Evolutionary conservation across 148 eudicot species (phyloP).

Genomic region (Linanthus parryae): DNA sequence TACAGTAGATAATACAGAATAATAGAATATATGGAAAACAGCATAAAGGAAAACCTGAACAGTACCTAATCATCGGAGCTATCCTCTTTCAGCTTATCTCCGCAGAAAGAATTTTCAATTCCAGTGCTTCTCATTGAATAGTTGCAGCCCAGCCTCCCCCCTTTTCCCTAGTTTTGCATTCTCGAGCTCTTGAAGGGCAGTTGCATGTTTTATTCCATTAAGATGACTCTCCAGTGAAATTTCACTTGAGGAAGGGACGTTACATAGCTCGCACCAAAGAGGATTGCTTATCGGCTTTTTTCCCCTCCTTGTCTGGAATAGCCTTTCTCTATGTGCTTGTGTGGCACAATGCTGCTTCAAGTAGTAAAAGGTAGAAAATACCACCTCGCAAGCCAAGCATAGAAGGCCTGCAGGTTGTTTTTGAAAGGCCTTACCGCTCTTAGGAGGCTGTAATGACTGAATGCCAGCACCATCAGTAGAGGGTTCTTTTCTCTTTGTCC

Average conservation of each 20-base stretch:
- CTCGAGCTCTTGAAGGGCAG: constrained; percentile 19
- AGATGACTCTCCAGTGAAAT: constrained; percentile 20
- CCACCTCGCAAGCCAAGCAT: constrained; percentile 18
- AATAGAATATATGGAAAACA: too few relatives aligned
- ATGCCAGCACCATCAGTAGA: constrained; percentile 2
- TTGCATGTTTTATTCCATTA: constrained; percentile 21
- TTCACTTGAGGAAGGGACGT: constrained; percentile 13
- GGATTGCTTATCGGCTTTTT: constrained; percentile 10
- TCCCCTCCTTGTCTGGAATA: constrained; percentile 8
- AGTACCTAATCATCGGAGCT: too few relatives aligned
- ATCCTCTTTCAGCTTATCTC: too few relatives aligned
- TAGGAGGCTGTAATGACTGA: constrained; percentile 1
- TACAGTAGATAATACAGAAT: too few relatives aligned
- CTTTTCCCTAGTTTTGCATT: constrained; percentile 11
- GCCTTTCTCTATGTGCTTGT: constrained; percentile 15
- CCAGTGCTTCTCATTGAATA: too few relatives aligned
- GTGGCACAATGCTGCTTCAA: constrained; percentile 24
- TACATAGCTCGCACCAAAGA: constrained; percentile 22
- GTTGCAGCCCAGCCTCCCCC: constrained; percentile 14
- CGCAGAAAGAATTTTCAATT: too few relatives aligned
- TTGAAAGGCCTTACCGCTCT: constrained; percentile 8
- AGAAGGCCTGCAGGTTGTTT: constrained; percentile 26
- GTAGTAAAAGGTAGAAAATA: constrained; percentile 20
- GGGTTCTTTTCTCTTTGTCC: constrained; percentile 19
- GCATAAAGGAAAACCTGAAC: too few relatives aligned